Percentiles rank a stretch among this genome's conserved stretches.
phyloP scores from a whole-genome alignment of 352 stramenopile species.

The Globisporangium echinulatum region DNA sequence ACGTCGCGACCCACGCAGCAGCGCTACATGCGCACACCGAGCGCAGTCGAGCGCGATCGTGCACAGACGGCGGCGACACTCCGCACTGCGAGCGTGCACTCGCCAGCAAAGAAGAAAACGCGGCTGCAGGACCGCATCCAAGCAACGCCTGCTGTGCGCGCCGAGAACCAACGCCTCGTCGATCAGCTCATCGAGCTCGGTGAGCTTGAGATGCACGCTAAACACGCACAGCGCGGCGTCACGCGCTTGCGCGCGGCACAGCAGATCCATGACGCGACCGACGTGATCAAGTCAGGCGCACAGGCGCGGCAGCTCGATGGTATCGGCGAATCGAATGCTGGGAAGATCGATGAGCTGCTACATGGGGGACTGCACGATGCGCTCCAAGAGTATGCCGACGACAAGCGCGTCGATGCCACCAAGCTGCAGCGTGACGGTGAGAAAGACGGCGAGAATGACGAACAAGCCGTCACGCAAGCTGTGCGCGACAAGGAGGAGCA shows the following conservation, averaged over 20 bases:
- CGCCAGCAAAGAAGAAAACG: slow-evolving; percentile 29
- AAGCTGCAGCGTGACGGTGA: slow-evolving; percentile 5
- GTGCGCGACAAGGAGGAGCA: slow-evolving; percentile 10
- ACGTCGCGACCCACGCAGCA: slow-evolving; percentile 6
- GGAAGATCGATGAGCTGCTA: no score
- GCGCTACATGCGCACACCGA: slow-evolving; percentile 7
- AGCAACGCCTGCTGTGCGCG: slow-evolving; percentile 13
- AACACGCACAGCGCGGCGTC: slow-evolving; percentile 42
- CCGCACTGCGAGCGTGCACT: slow-evolving; percentile 6
- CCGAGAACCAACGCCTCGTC: slow-evolving; percentile 59
- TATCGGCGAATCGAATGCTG: no score
- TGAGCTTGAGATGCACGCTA: slow-evolving; percentile 43
- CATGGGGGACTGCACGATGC: slow-evolving; percentile 4
- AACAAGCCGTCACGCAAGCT: slow-evolving; percentile 7
- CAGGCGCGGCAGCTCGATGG: no score
- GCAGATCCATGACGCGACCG: slow-evolving; percentile 29
- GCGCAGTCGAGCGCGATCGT: no score
- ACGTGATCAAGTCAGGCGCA: slow-evolving; percentile 50
- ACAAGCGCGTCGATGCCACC: slow-evolving; percentile 1
- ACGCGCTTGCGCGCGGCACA: slow-evolving; percentile 56
- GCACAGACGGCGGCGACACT: no score
- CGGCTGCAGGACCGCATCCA: no score
- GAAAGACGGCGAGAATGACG: slow-evolving; percentile 18
- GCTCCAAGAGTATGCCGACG: slow-evolving; percentile 41
- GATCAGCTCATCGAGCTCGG: slow-evolving; percentile 50